Evolutionary conservation across 2,329 filamentous ascomycete genomes (phyloP).

Genomic region (Penicillium verrucosum): DNA sequence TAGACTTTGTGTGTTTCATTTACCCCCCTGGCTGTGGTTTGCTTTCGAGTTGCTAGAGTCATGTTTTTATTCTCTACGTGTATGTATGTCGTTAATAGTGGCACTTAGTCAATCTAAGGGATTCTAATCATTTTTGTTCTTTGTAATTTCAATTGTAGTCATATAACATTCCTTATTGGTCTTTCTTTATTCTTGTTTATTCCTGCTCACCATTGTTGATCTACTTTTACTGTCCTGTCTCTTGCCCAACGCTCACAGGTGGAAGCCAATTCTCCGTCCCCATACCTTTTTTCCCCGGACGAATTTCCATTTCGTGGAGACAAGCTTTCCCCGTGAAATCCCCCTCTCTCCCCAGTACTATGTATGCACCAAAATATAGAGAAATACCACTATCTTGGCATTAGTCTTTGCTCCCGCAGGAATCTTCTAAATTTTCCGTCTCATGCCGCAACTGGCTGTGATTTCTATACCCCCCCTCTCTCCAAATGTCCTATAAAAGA

Average conservation of each 20-base stretch:
- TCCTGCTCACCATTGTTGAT: neutral
- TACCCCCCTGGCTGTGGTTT: conserved; percentile 25
- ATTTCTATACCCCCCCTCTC: neutral
- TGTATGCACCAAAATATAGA: neutral
- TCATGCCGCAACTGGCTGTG: neutral
- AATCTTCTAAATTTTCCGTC: conserved; percentile 2
- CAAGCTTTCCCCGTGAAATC: conserved; percentile 11
- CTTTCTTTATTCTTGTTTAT: no score
- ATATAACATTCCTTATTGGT: no score
- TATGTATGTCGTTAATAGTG: conserved; percentile 45
- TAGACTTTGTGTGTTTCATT: conserved; percentile 37
- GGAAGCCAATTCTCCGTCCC: conserved; percentile 23
- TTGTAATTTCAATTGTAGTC: neutral
- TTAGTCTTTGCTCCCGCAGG: neutral
- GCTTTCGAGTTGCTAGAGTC: conserved; percentile 33
- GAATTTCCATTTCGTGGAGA: conserved; percentile 14
- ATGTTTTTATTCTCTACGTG: conserved; percentile 38
- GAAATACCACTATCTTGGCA: conserved; percentile 2
- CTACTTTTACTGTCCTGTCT: neutral
- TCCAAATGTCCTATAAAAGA: neutral
- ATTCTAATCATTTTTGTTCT: conserved; percentile 25
- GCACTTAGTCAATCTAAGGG: conserved; percentile 38
- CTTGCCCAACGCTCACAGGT: conserved; percentile 20
- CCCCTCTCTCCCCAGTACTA: neutral
- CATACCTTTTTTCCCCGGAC: conserved; percentile 6